Evolutionary conservation across 2,329 filamentous ascomycete species (phyloP).

Genomic region (Trichoderma aggressivum): DNA sequence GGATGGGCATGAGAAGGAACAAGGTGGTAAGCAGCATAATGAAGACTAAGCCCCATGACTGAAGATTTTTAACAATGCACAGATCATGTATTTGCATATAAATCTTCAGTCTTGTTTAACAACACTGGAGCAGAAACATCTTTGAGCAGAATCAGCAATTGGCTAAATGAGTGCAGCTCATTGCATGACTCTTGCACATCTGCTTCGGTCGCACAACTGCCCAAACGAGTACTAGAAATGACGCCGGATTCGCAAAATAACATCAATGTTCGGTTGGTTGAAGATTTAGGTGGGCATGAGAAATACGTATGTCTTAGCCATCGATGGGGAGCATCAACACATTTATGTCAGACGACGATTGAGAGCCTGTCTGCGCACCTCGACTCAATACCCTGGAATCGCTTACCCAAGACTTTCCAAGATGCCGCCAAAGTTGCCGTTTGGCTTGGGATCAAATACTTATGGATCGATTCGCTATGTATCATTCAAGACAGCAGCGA

Average conservation of each 20-base stretch:
- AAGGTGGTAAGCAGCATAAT: background rate
- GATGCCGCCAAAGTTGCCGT: background rate
- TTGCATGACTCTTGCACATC: background rate
- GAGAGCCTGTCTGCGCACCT: constrained; percentile 1
- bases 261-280: constrained; percentile 1
- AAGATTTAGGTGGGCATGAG: constrained; percentile 7
- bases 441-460: constrained; percentile 19
- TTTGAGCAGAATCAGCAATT: background rate
- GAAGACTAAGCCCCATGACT: background rate
- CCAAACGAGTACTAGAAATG: constrained; percentile 9
- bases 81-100: constrained; percentile 4
- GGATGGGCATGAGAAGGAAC: background rate
- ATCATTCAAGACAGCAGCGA: constrained; percentile 26
- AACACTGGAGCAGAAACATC: constrained; percentile 1
- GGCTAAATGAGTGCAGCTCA: constrained; percentile 1
- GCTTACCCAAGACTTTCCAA: constrained; percentile 8
- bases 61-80: background rate
- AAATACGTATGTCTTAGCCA: constrained; percentile 18
- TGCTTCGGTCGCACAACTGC: background rate
- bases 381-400: constrained; percentile 1
- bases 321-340: constrained; percentile 17
- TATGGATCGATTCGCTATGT: constrained; percentile 30
- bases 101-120: background rate
- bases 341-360: constrained; percentile 2
- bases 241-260: background rate